Base-by-base conservation (phyloP, 108 stramenopile genomes). In the Epithemia pelagica region DNA sequence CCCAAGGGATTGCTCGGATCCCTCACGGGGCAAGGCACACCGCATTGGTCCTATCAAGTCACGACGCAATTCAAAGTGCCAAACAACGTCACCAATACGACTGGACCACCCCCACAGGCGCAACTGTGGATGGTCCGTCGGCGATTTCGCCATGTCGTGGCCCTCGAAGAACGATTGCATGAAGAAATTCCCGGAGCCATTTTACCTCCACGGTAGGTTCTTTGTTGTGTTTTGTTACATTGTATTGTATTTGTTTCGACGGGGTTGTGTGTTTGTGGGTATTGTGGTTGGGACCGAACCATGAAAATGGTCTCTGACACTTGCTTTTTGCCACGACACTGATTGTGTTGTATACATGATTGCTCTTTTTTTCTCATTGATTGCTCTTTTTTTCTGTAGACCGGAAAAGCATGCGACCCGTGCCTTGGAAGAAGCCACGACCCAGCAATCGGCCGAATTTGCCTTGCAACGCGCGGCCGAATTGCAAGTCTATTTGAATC, bases 81-180 rank as follows among this genome's bases (percentile, higher is more conserved):
- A 23, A 57, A 22, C 19, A 28, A 63, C 28, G 66, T 64, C 30
- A 54, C 59, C 2, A 70, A 73, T 37, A 64, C 67, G 26, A 15
- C 10, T 46, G 37, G 37, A 10, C 37, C 37, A 46, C 37, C 37
- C 10, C 23, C 59, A 65, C 67, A 62, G 26, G 33, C 62, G 20
- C 74, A 76, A 30, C 59, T 81, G 18, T 88, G 87, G 74, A 61
- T 84, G 28, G 88, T 93, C 30, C 67, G 87, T 27, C 81, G 93
- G 10, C 82, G 93, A n/a, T 94, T 94, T 78, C 84, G 90, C 24
- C 88, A 94, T 73, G 74, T 94, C 59, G 88, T 91, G 28, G 90
- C 90, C 3, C 69, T 94, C 56, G 90, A 94, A 79, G 78, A 78
- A 61, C 77, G 93, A 21, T 62, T 94, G 59, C 76, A 86, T 61